A percentile compares a stretch with the other conserved stretches of the same genome.
These are phyloP conservation scores for Boletus pseudo-olivaceus DNA, from an alignment of 768 basidiomycete genomes.

Conservation along the genomic window DNA sequence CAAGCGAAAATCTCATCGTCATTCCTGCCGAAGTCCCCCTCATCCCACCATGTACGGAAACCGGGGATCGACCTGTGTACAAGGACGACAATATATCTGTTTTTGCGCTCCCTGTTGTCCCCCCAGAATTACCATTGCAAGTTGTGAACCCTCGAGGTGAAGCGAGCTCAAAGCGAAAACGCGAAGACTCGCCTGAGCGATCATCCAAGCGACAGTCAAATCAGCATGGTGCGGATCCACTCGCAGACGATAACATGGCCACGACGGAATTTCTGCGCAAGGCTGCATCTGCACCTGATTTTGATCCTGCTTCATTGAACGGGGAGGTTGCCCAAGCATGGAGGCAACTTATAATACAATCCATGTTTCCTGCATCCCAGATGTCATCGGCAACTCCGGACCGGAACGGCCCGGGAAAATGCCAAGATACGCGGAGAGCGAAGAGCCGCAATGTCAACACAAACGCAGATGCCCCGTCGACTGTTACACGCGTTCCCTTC, in stretches of 20 bases:
- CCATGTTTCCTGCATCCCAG: conserved; percentile 58
- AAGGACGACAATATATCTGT: conserved; percentile 62
- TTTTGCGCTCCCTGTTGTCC: conserved; percentile 54
- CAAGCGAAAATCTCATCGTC: conserved; percentile 51
- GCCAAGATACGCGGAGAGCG: conserved; percentile 10
- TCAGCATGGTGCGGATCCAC: background rate
- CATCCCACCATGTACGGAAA: conserved; percentile 11
- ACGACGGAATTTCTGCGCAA: conserved; percentile 15
- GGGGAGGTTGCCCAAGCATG: conserved; percentile 53
- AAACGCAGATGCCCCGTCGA: conserved; percentile 1
- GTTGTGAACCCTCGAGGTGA: background rate
- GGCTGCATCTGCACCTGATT: conserved; percentile 22
- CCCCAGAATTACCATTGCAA: conserved; percentile 5
- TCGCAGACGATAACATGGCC: background rate
- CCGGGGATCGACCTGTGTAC: conserved; percentile 44
- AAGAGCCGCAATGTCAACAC: conserved; percentile 2
- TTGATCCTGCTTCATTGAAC: conserved; percentile 32
- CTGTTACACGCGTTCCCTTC: conserved; percentile 8
- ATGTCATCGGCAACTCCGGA: conserved; percentile 6
- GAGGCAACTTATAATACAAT: conserved; percentile 46
- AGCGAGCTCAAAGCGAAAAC: conserved; percentile 40
- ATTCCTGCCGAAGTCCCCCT: conserved; percentile 42
- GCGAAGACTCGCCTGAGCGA: conserved; percentile 35
- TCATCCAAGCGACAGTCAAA: conserved; percentile 35
- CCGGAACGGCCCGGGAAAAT: conserved; percentile 3